Percentiles rank a stretch among this genome's conserved stretches.
phyloP scores from a whole-genome alignment of 2,329 filamentous ascomycete species.

The Periconia digitata region DNA sequence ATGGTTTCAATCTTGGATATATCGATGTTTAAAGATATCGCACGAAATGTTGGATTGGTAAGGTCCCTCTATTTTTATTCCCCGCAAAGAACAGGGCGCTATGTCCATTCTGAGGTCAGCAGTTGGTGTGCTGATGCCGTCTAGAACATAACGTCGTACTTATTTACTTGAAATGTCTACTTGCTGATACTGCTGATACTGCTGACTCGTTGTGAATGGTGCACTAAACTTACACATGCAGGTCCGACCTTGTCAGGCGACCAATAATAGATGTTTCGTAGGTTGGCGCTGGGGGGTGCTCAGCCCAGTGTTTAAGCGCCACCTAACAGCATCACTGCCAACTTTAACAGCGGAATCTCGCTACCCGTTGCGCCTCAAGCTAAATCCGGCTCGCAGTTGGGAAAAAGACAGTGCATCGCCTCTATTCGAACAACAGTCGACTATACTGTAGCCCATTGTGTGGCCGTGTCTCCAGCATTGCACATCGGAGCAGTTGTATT shows the following conservation, averaged over 20 bases:
- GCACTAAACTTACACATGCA: not conserved
- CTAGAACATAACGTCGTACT: not conserved
- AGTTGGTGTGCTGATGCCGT: not conserved
- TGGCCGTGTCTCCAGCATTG: slow-evolving; percentile 1
- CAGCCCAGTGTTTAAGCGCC: slow-evolving; percentile 12
- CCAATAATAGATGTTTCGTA: slow-evolving; percentile 5
- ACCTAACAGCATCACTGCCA: slow-evolving; percentile 8
- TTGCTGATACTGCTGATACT: not conserved
- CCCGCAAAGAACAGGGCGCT: not conserved
- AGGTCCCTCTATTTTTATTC: slow-evolving; percentile 1
- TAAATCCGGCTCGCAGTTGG: not conserved
- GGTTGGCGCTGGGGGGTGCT: not conserved
- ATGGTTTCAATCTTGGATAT: not conserved
- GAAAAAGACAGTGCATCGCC: not conserved
- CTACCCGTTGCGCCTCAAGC: slow-evolving; percentile 12
- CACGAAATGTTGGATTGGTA: not conserved
- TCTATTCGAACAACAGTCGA: not conserved
- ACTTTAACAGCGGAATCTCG: slow-evolving; percentile 8
- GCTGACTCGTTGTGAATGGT: not conserved
- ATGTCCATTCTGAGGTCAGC: not conserved
- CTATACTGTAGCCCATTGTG: slow-evolving; percentile 7
- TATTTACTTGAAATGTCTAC: not conserved
- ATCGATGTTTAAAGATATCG: not conserved
- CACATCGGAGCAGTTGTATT: slow-evolving; percentile 10
- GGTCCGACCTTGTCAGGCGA: not conserved